phyloP scores from a whole-genome alignment of 441 rosid genomes.

The Erodium moschatum region DNA sequence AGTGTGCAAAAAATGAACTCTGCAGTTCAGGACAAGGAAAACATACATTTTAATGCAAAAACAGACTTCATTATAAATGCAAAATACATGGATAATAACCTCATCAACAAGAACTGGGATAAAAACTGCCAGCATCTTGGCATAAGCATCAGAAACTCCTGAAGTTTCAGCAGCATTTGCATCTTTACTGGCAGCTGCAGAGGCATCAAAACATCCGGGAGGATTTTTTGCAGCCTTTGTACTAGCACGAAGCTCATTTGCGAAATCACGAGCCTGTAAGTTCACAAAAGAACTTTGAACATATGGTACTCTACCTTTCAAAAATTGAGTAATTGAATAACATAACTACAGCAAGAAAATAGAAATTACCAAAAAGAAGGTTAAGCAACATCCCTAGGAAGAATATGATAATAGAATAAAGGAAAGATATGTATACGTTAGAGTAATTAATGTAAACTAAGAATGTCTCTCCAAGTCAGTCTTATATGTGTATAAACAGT shows the following conservation, averaged over 20 bases:
- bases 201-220: conserved; percentile 88
- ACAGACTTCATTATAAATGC: conserved; percentile 17
- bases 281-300: not conserved
- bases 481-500: too few relatives aligned
- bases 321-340: not conserved
- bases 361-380: not conserved
- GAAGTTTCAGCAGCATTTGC: conserved; percentile 68
- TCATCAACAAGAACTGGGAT: conserved; percentile 96
- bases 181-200: conserved; percentile 55
- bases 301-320: not conserved
- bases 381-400: not conserved
- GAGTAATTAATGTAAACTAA: too few relatives aligned
- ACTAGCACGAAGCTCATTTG: conserved; percentile 99
- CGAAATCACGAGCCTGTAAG: conserved; percentile 94
- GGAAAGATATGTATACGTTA: too few relatives aligned
- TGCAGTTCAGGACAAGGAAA: conserved; percentile 34
- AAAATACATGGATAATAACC: conserved; percentile 35
- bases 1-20: conserved; percentile 98
- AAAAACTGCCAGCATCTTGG: conserved; percentile 89
- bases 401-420: too few relatives aligned
- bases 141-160: conserved; percentile 92
- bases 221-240: conserved; percentile 96
- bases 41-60: conserved; percentile 15
- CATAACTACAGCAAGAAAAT: not conserved
- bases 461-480: too few relatives aligned